phyloP scores from a whole-genome alignment of 2,329 filamentous ascomycete species.

The Escovopsis sp. region DNA sequence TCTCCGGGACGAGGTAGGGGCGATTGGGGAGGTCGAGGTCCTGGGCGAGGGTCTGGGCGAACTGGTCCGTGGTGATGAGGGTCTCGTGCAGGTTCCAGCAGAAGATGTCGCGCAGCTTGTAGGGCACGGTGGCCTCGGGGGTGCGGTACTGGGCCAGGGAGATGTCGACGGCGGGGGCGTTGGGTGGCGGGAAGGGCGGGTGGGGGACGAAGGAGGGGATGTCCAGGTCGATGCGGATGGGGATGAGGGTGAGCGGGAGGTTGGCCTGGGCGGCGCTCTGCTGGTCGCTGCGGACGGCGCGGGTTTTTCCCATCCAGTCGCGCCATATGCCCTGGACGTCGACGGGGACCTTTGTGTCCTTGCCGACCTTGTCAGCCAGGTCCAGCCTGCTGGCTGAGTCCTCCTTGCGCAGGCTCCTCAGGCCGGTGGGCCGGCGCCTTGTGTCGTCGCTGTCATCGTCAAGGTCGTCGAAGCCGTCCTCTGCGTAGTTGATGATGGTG shows the following conservation, averaged over 20 bases:
- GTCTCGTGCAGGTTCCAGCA: conserved; percentile 96
- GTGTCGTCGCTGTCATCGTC: conserved; percentile 60
- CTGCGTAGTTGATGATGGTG: conserved; percentile 92
- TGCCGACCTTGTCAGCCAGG: conserved; percentile 62
- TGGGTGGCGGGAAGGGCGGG: conserved; percentile 48
- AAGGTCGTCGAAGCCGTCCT: conserved; percentile 80
- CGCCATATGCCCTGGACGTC: conserved; percentile 83
- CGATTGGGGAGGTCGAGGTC: conserved; percentile 82
- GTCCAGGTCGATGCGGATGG: conserved; percentile 92
- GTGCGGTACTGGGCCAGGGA: conserved; percentile 63
- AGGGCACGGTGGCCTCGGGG: conserved; percentile 68
- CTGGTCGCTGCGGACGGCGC: conserved; percentile 38
- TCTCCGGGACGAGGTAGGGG: conserved; percentile 54
- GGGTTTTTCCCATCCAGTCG: conserved; percentile 81
- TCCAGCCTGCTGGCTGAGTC: conserved; percentile 50
- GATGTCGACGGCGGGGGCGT: conserved; percentile 51
- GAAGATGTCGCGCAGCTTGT: conserved; percentile 87
- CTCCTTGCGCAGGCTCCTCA: conserved; percentile 69
- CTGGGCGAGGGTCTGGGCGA: conserved; percentile 78
- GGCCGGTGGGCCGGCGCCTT: conserved; percentile 64
- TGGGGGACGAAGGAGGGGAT: conserved; percentile 62
- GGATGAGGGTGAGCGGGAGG: conserved; percentile 79
- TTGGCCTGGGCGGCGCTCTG: conserved; percentile 52
- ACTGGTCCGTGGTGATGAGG: conserved; percentile 86
- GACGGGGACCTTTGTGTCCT: conserved; percentile 65